Base-by-base conservation (phyloP, 2,329 filamentous ascomycete species). In the Acarospora socialis region DNA sequence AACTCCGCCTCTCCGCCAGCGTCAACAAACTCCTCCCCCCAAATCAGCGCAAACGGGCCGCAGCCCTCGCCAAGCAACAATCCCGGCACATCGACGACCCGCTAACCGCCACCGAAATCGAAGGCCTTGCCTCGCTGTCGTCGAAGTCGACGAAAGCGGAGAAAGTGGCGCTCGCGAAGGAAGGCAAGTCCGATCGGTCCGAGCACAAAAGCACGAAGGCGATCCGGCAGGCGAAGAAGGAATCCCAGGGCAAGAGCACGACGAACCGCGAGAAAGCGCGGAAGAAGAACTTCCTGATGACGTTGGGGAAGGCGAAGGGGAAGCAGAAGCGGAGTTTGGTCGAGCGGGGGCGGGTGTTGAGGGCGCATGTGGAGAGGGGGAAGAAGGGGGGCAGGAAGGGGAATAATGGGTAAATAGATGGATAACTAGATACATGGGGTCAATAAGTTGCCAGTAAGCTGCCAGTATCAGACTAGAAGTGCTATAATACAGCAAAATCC, bases 281-380 rank as follows among this genome's bases (percentile, higher is more conserved):
- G 45, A 83, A 82, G 69, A 98, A 98, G 80, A 98, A 98, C 57
- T 92, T 98, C 60, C 54, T 98, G 48, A 98, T 98, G 90, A 95
- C 87, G 22, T 60, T 98, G 38, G 82, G 87, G 37, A 95, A 98
- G 66, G 90, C 90, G 7, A 92, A 90, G 67, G 72, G 70, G 44
- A 98, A 95, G 68, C 79, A 90, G 50, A 94, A 94, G 76, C 71
- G 86, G 50, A 93, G 83, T 70, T 61, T 98, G 56, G 73, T 81
- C 8, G 78, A 94, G 59, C 84, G 83, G 42, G 73, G 72, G 50
- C 83, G 78, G 60, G 73, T 84, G 21, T 57, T 95, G 43, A 77
- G 72, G 52, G 80, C 75, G 2, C 87, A 95, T 56, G 68, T 87
- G 17, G 76, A 86, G 35, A 70, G 86, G 52, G 75, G 74, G 52